Conservation (phyloP, 352 stramenopile species). For the Pythium graminicola region DNA sequence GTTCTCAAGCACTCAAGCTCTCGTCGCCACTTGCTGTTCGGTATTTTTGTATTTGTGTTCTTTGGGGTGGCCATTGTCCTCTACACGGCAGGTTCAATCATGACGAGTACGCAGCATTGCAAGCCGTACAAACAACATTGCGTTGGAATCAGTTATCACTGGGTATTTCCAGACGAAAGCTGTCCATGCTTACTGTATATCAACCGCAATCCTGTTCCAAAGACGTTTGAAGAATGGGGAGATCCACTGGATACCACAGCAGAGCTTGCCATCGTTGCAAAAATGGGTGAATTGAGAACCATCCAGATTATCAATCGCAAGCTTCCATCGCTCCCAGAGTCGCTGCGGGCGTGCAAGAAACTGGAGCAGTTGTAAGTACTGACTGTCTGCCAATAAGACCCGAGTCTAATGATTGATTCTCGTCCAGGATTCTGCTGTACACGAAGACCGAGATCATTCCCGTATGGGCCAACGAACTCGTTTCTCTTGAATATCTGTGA, state of each 20-base stretch:
- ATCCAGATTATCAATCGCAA: constrained; percentile 27
- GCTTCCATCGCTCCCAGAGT: constrained; percentile 8
- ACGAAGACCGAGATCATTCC: constrained; percentile 19
- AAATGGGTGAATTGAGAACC: constrained; percentile 16
- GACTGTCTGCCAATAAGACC: not conserved
- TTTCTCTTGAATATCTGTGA: constrained; percentile 6
- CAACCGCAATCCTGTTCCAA: constrained; percentile 1
- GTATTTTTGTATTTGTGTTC: not conserved
- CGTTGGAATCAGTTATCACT: constrained; percentile 4
- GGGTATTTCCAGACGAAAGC: constrained; percentile 2
- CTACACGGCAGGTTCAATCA: constrained; percentile 11
- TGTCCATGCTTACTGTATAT: constrained; percentile 27
- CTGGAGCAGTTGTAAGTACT: constrained; percentile 18
- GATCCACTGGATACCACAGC: constrained; percentile 15
- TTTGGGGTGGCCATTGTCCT: constrained; percentile 5
- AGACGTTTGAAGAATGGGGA: constrained; percentile 17
- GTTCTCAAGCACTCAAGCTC: no score
- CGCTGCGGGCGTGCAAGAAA: constrained; percentile 10
- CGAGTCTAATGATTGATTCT: not conserved
- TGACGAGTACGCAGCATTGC: constrained; percentile 2
- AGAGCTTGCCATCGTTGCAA: constrained; percentile 13
- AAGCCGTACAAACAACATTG: not conserved
- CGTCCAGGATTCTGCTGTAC: constrained; percentile 22
- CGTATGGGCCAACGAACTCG: constrained; percentile 15
- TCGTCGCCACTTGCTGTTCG: no score